These are phyloP conservation scores for Chaetomiaceae sp. DNA, from an alignment of 2,329 filamentous ascomycete genomes.

Conservation along the genomic window DNA sequence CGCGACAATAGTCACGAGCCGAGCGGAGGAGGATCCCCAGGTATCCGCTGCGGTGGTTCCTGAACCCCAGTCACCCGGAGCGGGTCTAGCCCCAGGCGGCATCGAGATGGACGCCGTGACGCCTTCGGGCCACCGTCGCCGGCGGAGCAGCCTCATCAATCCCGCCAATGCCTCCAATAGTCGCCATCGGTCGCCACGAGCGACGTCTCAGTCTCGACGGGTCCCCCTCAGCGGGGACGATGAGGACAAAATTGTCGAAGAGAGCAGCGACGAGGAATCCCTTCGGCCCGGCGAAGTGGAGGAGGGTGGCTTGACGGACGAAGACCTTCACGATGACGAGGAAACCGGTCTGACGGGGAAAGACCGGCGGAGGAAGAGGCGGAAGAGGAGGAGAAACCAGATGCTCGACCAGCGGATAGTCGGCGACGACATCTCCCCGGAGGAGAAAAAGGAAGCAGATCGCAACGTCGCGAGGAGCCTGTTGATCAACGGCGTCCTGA, in stretches of 20 bases:
- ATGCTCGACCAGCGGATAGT: conserved; percentile 66
- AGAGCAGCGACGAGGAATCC: conserved; percentile 30
- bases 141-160: conserved; percentile 52
- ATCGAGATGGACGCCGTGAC: conserved; percentile 55
- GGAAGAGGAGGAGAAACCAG: conserved; percentile 63
- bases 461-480: conserved; percentile 65
- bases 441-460: conserved; percentile 73
- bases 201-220: conserved; percentile 29
- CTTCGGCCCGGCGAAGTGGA: conserved; percentile 18
- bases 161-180: conserved; percentile 30
- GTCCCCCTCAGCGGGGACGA: conserved; percentile 32
- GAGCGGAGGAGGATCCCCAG: conserved; percentile 2
- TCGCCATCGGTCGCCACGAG: conserved; percentile 26
- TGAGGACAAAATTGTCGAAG: conserved; percentile 46
- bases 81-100: conserved; percentile 27
- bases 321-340: conserved; percentile 78
- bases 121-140: conserved; percentile 48
- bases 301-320: conserved; percentile 59
- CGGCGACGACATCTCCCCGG: conserved; percentile 57
- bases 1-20: conserved; percentile 9
- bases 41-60: background rate
- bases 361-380: conserved; percentile 64
- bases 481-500: conserved; percentile 72
- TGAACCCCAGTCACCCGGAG: conserved; percentile 3
- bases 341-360: conserved; percentile 78